Conservation (phyloP, 2,329 filamentous ascomycete species). For the Neonectria hederae region DNA sequence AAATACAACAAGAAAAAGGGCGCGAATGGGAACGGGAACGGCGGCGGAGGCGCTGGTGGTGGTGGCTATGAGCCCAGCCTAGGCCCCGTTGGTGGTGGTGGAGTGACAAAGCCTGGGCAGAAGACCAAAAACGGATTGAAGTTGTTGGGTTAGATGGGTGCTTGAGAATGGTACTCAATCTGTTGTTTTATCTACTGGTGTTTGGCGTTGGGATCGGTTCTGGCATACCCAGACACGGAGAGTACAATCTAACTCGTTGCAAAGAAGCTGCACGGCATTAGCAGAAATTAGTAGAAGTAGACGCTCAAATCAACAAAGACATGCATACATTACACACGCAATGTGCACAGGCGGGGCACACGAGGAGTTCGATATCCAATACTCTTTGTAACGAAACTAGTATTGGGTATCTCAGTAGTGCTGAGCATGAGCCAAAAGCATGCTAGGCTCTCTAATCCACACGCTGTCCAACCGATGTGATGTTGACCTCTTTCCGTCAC, state of each 20-base stretch:
- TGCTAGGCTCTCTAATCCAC: conserved; percentile 22
- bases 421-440: conserved; percentile 13
- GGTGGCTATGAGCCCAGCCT: conserved; percentile 60
- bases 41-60: conserved; percentile 41
- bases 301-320: not conserved
- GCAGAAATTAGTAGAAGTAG: conserved; percentile 2
- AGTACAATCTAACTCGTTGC: conserved; percentile 10
- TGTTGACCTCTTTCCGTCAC: not conserved
- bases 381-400: conserved; percentile 26
- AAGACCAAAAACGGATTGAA: conserved; percentile 75
- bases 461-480: conserved; percentile 4
- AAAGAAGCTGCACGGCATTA: conserved; percentile 4
- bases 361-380: conserved; percentile 5
- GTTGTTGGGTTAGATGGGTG: conserved; percentile 60
- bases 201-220: conserved; percentile 34
- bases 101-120: conserved; percentile 69
- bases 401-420: conserved; percentile 37
- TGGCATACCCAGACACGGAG: conserved; percentile 17
- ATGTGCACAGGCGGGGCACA: not conserved
- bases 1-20: conserved; percentile 51
- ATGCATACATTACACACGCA: not conserved
- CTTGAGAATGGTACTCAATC: not conserved
- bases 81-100: conserved; percentile 59
- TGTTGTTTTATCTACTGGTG: conserved; percentile 14
- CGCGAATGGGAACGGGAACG: conserved; percentile 37